Conservation (phyloP, 805 yeast species). For the Wickerhamomyces chaumierensis region DNA sequence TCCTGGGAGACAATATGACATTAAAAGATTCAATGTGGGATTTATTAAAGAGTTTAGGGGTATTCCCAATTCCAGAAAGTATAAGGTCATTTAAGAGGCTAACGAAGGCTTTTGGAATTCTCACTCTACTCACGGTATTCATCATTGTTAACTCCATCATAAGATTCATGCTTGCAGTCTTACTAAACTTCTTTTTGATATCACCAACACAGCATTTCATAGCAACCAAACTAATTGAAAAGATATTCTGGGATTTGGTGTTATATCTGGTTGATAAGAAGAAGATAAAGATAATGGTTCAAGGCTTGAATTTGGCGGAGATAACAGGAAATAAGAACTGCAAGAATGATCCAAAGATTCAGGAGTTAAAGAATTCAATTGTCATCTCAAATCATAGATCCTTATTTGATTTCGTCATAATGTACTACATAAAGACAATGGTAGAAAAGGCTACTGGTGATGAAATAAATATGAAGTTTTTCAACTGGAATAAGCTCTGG, state of each 20-base stretch:
- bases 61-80: constrained; percentile 12
- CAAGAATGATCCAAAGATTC: neutral
- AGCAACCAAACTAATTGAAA: neutral
- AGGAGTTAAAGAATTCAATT: constrained; percentile 23
- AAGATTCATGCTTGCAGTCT: constrained; percentile 2
- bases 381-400: constrained; percentile 53
- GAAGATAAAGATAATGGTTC: constrained; percentile 16
- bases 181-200: constrained; percentile 2
- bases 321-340: constrained; percentile 4
- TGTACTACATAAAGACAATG: constrained; percentile 24
- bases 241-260: constrained; percentile 11
- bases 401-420: constrained; percentile 49
- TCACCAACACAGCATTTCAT: constrained; percentile 2
- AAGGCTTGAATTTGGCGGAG: constrained; percentile 16
- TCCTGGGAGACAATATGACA: too few species aligned
- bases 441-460: constrained; percentile 16
- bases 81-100: neutral
- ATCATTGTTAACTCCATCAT: constrained; percentile 3
- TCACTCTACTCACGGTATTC: constrained; percentile 4
- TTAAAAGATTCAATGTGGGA: constrained; percentile 3
- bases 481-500: constrained; percentile 64
- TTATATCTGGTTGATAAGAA: constrained; percentile 14
- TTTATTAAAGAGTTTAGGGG: constrained; percentile 11
- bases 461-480: constrained; percentile 32
- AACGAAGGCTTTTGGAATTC: neutral